Evolutionary conservation across 495 filamentous ascomycete genomes (phyloP).

Genomic region (Xylaria palmicola): DNA sequence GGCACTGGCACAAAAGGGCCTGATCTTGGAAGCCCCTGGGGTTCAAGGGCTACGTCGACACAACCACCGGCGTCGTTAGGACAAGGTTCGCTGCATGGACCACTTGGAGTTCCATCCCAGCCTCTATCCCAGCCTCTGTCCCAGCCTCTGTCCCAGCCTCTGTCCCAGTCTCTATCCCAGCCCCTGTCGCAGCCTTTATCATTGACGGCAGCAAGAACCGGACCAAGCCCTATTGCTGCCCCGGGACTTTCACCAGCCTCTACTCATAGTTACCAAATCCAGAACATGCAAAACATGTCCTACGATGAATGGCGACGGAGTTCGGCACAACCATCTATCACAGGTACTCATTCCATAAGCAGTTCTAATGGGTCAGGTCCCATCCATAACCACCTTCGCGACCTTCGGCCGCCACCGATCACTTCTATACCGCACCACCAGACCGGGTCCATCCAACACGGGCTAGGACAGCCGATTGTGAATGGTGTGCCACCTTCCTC

Average conservation of each 20-base stretch:
- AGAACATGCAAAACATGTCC: slow-evolving; percentile 37
- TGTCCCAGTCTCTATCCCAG: too few species aligned
- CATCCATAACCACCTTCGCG: slow-evolving; percentile 42
- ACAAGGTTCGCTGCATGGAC: slow-evolving; percentile 22
- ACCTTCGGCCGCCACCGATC: slow-evolving; percentile 43
- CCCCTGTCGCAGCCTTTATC: slow-evolving; percentile 25
- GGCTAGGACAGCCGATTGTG: slow-evolving; percentile 38
- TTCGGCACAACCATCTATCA: slow-evolving; percentile 34
- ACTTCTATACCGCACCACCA: slow-evolving; percentile 37
- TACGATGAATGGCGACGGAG: slow-evolving; percentile 33
- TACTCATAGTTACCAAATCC: slow-evolving; percentile 38
- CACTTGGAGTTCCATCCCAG: slow-evolving; percentile 21
- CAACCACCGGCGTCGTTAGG: slow-evolving; percentile 18
- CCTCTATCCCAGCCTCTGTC: too few species aligned
- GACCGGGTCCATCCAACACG: slow-evolving; percentile 36
- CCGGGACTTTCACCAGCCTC: slow-evolving; percentile 28
- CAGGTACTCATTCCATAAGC: slow-evolving; percentile 43
- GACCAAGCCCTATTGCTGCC: slow-evolving; percentile 27
- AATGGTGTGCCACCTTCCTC: slow-evolving; percentile 44
- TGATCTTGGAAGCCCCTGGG: slow-evolving; percentile 25
- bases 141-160: too few species aligned
- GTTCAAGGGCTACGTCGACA: slow-evolving; percentile 15
- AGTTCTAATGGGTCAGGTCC: slow-evolving; percentile 22
- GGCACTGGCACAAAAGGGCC: slow-evolving; percentile 20
- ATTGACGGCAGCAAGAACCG: slow-evolving; percentile 21